A percentile compares a stretch with the other conserved stretches of the same genome.
phyloP scores from a whole-genome alignment of 106 monocot genomes.

The Chionographis japonica region DNA sequence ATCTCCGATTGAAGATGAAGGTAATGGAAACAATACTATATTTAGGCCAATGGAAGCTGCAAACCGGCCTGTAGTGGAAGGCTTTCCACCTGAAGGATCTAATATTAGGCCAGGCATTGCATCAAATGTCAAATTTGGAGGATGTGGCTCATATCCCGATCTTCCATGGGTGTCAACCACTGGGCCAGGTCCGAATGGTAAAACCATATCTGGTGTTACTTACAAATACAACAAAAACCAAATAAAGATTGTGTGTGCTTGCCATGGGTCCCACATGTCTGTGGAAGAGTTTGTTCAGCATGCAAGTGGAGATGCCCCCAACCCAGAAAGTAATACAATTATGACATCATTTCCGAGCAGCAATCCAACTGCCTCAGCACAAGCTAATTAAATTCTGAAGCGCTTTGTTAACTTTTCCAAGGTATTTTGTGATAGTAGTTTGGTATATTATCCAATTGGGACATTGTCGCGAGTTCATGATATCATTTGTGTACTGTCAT shows the following conservation, averaged over 20 bases:
- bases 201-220: constrained; percentile 88
- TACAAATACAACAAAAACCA: constrained; percentile 76
- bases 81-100: constrained; percentile 23
- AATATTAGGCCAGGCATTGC: constrained; percentile 67
- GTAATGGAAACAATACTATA: constrained; percentile 18
- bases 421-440: no score
- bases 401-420: no score
- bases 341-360: constrained; percentile 22
- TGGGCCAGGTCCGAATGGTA: constrained; percentile 71
- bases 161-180: constrained; percentile 98
- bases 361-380: constrained; percentile 40
- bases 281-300: constrained; percentile 87
- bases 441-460: not conserved
- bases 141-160: constrained; percentile 70
- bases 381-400: constrained; percentile 26
- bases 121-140: constrained; percentile 70
- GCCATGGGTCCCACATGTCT: constrained; percentile 86
- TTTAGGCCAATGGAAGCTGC: constrained; percentile 23
- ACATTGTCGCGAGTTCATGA: no score
- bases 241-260: constrained; percentile 89
- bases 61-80: constrained; percentile 18
- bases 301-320: constrained; percentile 36
- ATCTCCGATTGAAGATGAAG: constrained; percentile 24
- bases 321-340: constrained; percentile 25
- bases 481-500: no score